Base-by-base conservation (phyloP, 495 filamentous ascomycete species). In the Durotheca rogersii region DNA sequence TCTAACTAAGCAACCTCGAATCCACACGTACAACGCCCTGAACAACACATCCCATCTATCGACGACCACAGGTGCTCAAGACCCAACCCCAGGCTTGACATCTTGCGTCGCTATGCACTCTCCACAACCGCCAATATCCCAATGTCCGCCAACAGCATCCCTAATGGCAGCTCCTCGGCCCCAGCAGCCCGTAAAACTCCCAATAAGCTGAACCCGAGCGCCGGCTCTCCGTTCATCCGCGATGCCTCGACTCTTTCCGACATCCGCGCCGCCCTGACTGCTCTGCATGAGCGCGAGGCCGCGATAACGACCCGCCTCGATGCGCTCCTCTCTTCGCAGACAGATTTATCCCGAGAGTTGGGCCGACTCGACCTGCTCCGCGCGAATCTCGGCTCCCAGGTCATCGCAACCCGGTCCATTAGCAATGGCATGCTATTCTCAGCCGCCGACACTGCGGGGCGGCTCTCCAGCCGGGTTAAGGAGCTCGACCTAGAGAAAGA, bases 311-410 rank as follows among this genome's bases (percentile, higher is more conserved):
- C 74, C 36, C 83, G 83, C 16, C 83, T 98, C n/a, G 77, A 88
- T 62, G 71, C 77, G 19, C 79, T 95, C 30, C 70, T 95, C 17
- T 77, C 82, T 43, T 87, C 86, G 0, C 90, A 96, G 63, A 83
- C 87, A 40, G 88, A 93, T 61, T 78, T 96, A 33, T 83, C 84
- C 6, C 86, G 89, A 43, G 85, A 94, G 53, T 73, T 98, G 44
- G 79, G 82, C 19, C 84, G 91, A n/a, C 80, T 98, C 29, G 94
- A 98, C 67, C 74, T 95, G 10, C 79, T 95, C 30, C 88, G 94
- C 41, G 90, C 90, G 14, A 83, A 89, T 50, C 81, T 97, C 20
- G 90, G 90, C 45, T 81, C 89, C 10, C 94, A 96, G 53, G 85
- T 86, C n/a, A 85, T 87, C 56, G 83, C 88, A 33, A 88, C 91